A percentile compares a stretch with the other conserved stretches of the same genome.
These are phyloP conservation scores for Solanum corneliomulleri DNA, from an alignment of 257 asterid genomes.

Conservation along the genomic window DNA sequence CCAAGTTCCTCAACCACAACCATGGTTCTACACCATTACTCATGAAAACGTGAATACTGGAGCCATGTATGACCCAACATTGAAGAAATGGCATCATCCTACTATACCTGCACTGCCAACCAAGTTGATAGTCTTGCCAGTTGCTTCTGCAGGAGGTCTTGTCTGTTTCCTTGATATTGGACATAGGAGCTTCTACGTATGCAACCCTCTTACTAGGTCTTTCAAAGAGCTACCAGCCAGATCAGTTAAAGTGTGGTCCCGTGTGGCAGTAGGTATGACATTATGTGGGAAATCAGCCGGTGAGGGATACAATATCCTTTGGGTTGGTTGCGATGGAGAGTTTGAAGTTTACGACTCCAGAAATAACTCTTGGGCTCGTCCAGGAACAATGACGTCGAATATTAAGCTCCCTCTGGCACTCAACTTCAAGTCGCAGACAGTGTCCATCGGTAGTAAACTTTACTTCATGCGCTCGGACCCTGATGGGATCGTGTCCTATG, in stretches of 20 bases:
- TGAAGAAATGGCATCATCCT: conserved; percentile 87
- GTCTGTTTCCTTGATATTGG: conserved; percentile 88
- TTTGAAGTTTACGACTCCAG: conserved; percentile 63
- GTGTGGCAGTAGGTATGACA: conserved; percentile 86
- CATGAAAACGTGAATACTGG: conserved; percentile 67
- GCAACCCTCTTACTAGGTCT: conserved; percentile 85
- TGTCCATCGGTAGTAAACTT: conserved; percentile 35
- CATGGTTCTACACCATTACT: conserved; percentile 91
- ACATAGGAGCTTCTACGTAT: conserved; percentile 61
- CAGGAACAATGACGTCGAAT: conserved; percentile 50
- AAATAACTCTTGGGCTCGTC: conserved; percentile 56
- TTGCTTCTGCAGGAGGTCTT: conserved; percentile 95
- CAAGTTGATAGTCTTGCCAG: conserved; percentile 65
- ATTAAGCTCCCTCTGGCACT: conserved; percentile 68
- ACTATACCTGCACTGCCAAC: conserved; percentile 63
- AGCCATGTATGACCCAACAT: conserved; percentile 73
- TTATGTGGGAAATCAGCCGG: conserved; percentile 22
- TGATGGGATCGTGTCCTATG: conserved; percentile 70
- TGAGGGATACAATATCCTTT: conserved; percentile 63
- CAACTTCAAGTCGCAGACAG: conserved; percentile 81
- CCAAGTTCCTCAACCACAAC: conserved; percentile 40
- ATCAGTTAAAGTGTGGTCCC: conserved; percentile 78
- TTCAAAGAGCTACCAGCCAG: conserved; percentile 75
- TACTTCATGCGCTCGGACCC: conserved; percentile 85
- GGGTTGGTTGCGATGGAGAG: conserved; percentile 87